Percentiles rank a stretch among this genome's conserved stretches.
Conservation (phyloP, 2,329 filamentous ascomycete genomes). For the Teratosphaeria zuluensis region DNA sequence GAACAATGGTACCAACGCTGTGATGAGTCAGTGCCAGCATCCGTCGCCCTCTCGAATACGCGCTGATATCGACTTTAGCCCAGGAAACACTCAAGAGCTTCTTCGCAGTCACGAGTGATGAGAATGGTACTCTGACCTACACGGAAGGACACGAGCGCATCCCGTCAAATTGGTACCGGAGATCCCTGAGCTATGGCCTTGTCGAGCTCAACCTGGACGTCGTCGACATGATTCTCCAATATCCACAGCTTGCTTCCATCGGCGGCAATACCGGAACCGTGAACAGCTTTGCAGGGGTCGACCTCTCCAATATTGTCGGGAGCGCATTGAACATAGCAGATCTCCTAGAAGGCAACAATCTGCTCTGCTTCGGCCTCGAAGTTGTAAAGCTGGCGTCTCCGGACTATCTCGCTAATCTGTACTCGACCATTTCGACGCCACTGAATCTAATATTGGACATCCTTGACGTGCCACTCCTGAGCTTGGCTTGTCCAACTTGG, state of each 20-base stretch:
- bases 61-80: background rate
- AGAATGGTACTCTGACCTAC: constrained; percentile 16
- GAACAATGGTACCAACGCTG: constrained; percentile 19
- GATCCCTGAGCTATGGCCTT: constrained; percentile 11
- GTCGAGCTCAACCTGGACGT: constrained; percentile 13
- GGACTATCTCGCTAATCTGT: constrained; percentile 20
- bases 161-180: constrained; percentile 17
- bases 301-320: constrained; percentile 19
- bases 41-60: background rate
- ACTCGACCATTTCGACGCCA: constrained; percentile 7
- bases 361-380: constrained; percentile 28
- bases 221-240: constrained; percentile 22
- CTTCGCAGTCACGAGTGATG: constrained; percentile 18
- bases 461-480: background rate
- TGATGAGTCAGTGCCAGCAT: constrained; percentile 17
- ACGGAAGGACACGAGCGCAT: constrained; percentile 15
- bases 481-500: background rate
- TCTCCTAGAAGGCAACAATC: constrained; percentile 26
- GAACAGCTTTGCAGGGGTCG: constrained; percentile 16
- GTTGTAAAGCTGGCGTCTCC: constrained; percentile 24
- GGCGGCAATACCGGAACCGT: constrained; percentile 22
- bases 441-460: background rate
- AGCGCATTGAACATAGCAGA: constrained; percentile 12
- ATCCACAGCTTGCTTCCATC: constrained; percentile 9
- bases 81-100: constrained; percentile 24